These are phyloP conservation scores for Lunasporangiospora selenospora DNA, from an alignment of 192 early-diverging fungal species.

Conservation along the genomic window DNA sequence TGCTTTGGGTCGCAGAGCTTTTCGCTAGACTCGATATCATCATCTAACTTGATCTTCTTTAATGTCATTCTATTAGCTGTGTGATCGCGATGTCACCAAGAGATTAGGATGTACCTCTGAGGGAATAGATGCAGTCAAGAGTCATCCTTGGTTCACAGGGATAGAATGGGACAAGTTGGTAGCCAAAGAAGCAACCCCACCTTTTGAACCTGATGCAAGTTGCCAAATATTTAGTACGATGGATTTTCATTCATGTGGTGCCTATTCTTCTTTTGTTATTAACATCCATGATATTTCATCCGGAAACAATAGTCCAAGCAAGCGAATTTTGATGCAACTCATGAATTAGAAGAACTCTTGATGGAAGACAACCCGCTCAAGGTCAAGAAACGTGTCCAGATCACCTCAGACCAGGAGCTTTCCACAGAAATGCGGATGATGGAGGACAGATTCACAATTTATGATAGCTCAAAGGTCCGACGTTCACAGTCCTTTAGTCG, in stretches of 20 bases:
- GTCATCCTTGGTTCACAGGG: conserved; percentile 80
- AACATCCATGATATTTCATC: neutral
- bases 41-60: too few relatives aligned
- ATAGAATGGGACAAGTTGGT: conserved; percentile 82
- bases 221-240: too few relatives aligned
- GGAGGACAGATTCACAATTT: conserved; percentile 79
- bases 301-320: conserved; percentile 66
- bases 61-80: conserved; percentile 55
- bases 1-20: neutral
- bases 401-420: conserved; percentile 49
- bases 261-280: too few relatives aligned
- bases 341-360: conserved; percentile 95
- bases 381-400: conserved; percentile 66
- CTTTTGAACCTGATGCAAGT: conserved; percentile 87
- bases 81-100: conserved; percentile 73
- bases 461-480: conserved; percentile 70
- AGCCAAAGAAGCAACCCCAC: conserved; percentile 73
- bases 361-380: conserved; percentile 97
- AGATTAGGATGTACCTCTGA: conserved; percentile 81
- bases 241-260: too few relatives aligned
- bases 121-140: conserved; percentile 71
- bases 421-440: conserved; percentile 73
- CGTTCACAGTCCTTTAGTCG: conserved; percentile 20
- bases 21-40: neutral
- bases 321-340: conserved; percentile 95